A percentile compares a stretch with the other conserved stretches of the same genome.
These are phyloP conservation scores for Ensete glaucum DNA, from an alignment of 176 grass and related monocot genomes.

Conservation along the genomic window DNA sequence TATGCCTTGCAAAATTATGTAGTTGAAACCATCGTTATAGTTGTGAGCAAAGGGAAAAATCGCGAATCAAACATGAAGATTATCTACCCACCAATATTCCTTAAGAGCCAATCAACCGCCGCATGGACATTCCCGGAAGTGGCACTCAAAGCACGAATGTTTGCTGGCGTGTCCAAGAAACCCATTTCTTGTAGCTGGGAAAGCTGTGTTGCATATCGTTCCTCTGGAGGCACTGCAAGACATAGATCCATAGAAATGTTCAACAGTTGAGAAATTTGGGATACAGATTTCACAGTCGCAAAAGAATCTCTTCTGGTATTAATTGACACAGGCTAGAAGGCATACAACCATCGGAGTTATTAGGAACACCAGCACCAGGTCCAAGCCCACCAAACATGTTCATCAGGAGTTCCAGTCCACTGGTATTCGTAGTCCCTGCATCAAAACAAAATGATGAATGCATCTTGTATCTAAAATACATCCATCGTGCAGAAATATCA, in stretches of 20 bases:
- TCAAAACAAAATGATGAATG: background rate
- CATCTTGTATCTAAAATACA: background rate
- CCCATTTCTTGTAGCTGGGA: slow-evolving; percentile 90
- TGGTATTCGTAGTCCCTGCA: background rate
- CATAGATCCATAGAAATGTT: background rate
- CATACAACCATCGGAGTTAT: slow-evolving; percentile 46
- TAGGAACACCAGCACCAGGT: slow-evolving; percentile 48
- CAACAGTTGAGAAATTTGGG: background rate
- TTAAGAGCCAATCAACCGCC: slow-evolving; percentile 67
- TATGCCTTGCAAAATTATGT: background rate
- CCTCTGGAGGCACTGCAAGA: slow-evolving; percentile 68
- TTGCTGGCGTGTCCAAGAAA: slow-evolving; percentile 68
- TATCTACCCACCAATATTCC: slow-evolving; percentile 57
- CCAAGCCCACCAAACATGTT: slow-evolving; percentile 83
- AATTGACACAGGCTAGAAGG: background rate
- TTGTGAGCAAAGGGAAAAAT: background rate
- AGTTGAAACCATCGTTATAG: background rate
- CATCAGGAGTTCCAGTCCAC: slow-evolving; percentile 61
- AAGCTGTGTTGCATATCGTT: slow-evolving; percentile 70
- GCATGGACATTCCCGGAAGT: slow-evolving; percentile 84
- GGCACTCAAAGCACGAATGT: slow-evolving; percentile 58
- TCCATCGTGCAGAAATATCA: background rate
- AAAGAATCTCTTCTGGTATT: too few relatives aligned
- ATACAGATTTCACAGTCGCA: background rate
- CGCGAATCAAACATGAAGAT: background rate